Base-by-base conservation (phyloP, 169 alveolate species). In the Plasmodium knowlesi region DNA sequence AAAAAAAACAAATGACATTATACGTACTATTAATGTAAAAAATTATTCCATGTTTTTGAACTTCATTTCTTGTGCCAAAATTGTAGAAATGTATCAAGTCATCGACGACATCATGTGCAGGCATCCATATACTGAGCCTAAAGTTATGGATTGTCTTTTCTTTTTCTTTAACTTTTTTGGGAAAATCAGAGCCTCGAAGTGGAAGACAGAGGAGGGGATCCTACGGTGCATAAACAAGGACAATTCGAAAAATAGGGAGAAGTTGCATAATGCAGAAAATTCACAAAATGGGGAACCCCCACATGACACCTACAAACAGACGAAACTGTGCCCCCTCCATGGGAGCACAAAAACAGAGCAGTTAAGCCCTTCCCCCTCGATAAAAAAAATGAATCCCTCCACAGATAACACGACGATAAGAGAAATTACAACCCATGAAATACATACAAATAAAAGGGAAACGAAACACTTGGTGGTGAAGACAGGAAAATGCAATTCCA, bases 21-120 rank as follows among this genome's bases (percentile, higher is more conserved):
- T 89, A 37, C 53, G 82, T 61, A 80, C 79, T 25, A 89, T 89
- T 14, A 89, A 89, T 81, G 37, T 80, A 14, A 89, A 81, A 67
- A 89, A 79, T 79, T 89, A 80, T 32, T 46, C 25, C 39, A 80
- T 41, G n/a, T 89, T 89, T 28, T 30, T 89, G 72, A 89, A 89
- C 50, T 10, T 50, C 19, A 70, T 81, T 39, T 61, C 94, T 80
- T 89, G 94, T 30, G 12, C 46, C 41, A 89, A 89, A 89, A 89
- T 89, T 79, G 53, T 89, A 34, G 90, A 80, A 80, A 89, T 81
- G 53, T 73, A 80, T 30, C 34, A 71, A 37, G 67, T 34, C 50
- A 73, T 89, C 25, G 41, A 89, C 37, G 80, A 57, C 53, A 50
- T 70, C 19, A 37, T 39, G 70, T 37, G 32, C 72, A 81, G 25